Base-by-base conservation (phyloP, 2,329 filamentous ascomycete species). In the Sphaerulina musiva region DNA sequence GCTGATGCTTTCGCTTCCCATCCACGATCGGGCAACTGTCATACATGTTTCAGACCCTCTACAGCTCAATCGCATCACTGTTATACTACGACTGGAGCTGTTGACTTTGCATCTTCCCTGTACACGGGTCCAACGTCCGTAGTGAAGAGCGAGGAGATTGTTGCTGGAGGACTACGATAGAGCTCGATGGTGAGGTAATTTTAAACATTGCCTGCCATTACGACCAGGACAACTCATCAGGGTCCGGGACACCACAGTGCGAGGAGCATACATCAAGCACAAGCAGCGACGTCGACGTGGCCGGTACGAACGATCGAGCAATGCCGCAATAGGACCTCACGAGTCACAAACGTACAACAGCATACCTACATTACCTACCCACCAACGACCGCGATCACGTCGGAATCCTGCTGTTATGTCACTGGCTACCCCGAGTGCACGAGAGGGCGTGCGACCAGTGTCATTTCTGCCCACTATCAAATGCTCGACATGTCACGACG, bases 391-490 rank as follows among this genome's bases (percentile, higher is more conserved):
- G 26, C 12, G 14, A 41, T 38, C 31, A 4, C 43, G 20, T 20
- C 20, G 43, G 12, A 26, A 20, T 40, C 8, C 29, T 38, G 48
- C 41, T 51, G 48, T 51, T 32, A 68, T 68, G 66, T 60, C 66
- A 49, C 55, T 67, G 48, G 64, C 64, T 47, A 61, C 63, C 40
- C 54, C 64, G n/a, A 53, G 64, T 42, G 54, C 60, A 47, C 51
- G 54, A 46, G 56, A 56, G 31, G 61, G 68, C 53, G 76, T 76
- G 64, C 78, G 83, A 67, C 79, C 83, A 69, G 85, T 82, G 69
- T 79, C 80, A 70, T 82, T 91, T 60, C 77, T 93, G 75, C 88
- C 89, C 66, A 84, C 84, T 23, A 87, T 95, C 73, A 95, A 92
- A 78, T 95, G 89, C 73, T 95, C 89, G 50, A 83, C 79, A 74